Conservation (phyloP, 805 yeast species). For the Wickerhamiella occidentalis region DNA sequence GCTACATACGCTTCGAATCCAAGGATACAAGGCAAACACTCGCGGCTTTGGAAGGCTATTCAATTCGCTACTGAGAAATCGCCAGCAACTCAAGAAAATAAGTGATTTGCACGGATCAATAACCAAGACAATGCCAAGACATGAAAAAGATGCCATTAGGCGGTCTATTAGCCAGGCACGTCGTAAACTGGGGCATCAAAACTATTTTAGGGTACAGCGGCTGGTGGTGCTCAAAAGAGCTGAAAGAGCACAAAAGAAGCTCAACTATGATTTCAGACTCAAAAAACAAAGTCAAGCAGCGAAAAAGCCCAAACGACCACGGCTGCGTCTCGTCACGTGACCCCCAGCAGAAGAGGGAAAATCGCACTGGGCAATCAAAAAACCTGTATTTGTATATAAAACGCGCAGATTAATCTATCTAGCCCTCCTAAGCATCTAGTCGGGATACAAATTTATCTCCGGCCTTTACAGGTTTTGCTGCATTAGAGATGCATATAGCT, state of each 20-base stretch:
- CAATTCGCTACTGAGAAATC: not conserved
- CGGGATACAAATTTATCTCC: no score
- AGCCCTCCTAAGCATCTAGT: no score
- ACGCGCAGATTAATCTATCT: no score
- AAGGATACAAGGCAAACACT: constrained; percentile 14
- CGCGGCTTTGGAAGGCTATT: constrained; percentile 16
- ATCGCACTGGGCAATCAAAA: no score
- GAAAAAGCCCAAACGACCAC: not conserved
- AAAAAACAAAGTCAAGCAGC: not conserved
- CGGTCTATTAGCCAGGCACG: constrained; percentile 1
- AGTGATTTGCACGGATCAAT: not conserved
- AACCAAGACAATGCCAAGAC: not conserved
- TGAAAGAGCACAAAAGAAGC: constrained; percentile 12
- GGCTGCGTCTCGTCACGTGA: constrained; percentile 1
- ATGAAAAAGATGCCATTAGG: constrained; percentile 4
- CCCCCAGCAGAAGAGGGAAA: no score
- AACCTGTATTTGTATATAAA: no score
- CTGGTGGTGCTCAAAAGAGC: constrained; percentile 16
- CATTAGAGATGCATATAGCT: no score
- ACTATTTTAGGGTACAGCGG: constrained; percentile 18
- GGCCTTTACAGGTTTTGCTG: no score
- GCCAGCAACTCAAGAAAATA: not conserved
- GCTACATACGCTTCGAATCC: constrained; percentile 16
- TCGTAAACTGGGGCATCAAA: constrained; percentile 9
- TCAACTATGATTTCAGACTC: constrained; percentile 12